Base-by-base conservation (phyloP, 495 filamentous ascomycete genomes). In the Penicillium soppii region DNA sequence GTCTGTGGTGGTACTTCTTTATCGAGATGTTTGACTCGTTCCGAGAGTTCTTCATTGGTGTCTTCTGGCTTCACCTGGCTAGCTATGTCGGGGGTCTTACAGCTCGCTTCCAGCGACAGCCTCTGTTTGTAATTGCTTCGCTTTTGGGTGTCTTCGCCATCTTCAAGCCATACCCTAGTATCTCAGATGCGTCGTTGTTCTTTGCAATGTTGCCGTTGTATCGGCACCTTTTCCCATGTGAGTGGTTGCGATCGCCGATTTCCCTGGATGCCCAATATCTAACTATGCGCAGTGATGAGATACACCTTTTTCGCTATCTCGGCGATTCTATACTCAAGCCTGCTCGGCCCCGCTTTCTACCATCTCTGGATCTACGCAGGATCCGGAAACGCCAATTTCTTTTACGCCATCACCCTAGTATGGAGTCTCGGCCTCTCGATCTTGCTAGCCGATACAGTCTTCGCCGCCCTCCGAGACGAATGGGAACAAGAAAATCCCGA, bases 1-100 rank as follows among this genome's bases (percentile, higher is more conserved):
- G 94, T 2, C 78, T 98, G 0, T 98, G 94, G 94, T 98, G 94
- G 94, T 98, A 98, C 72, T 98, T 97, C 70, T 97, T 98, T 72
- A 95, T 92, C 58, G 94, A 98, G 71, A 98, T 98, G 83, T 98
- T 98, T 66, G 94, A 98, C 69, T 92, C 91, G 4, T 98, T 98
- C 78, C 84, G 94, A 19, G 86, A 87, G 42, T 97, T 98, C 76
- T 98, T 98, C 78, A 79, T 98, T 2, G 95, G 89, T 17, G 91
- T 97, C 5, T 98, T 98, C 69, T 97, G 95, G 90, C 81, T 98
- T 48, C 95, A 98, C 69, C 76, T 97, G 42, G 84, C 85, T 3
- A 84, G 85, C 32, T 98, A 98, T 68, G 87, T 94, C 4, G 89
- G 84, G 16, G 92, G 89, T 0, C 69, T 97, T 8, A 90, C 86